These are phyloP conservation scores for Poronia punctata DNA, from an alignment of 495 filamentous ascomycete genomes.

Conservation along the genomic window DNA sequence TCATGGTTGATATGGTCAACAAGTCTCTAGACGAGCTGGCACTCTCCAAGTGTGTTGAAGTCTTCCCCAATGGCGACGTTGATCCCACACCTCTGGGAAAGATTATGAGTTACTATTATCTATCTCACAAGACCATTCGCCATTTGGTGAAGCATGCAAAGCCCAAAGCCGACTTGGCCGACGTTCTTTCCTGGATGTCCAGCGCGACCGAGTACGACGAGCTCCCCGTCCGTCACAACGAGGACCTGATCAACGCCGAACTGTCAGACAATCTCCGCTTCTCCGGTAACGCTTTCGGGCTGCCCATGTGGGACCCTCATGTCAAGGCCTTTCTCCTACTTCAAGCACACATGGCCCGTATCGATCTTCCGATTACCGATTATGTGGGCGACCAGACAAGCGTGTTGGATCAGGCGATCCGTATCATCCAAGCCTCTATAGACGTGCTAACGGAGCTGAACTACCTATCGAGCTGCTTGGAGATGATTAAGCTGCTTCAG, in stretches of 20 bases:
- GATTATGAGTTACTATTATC: constrained; percentile 99
- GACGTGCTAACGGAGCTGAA: constrained; percentile 92
- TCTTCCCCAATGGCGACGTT: constrained; percentile 82
- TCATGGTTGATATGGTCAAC: constrained; percentile 86
- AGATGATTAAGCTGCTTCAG: constrained; percentile 81
- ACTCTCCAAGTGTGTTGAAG: constrained; percentile 71
- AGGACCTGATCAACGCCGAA: constrained; percentile 95
- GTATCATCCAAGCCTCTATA: constrained; percentile 86
- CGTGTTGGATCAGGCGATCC: constrained; percentile 90
- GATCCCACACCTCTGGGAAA: constrained; percentile 86
- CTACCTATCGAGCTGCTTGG: constrained; percentile 60
- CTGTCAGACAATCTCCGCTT: constrained; percentile 72
- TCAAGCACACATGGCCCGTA: constrained; percentile 89
- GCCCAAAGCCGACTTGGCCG: constrained; percentile 68
- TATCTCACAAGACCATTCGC: constrained; percentile 92
- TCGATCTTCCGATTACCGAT: constrained; percentile 89
- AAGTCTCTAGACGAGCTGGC: constrained; percentile 73
- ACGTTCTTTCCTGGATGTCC: constrained; percentile 88
- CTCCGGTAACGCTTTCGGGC: constrained; percentile 41
- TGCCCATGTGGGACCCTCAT: constrained; percentile 98
- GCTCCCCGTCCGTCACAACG: constrained; percentile 96
- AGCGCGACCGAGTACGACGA: constrained; percentile 94
- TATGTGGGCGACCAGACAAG: constrained; percentile 86
- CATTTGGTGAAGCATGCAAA: constrained; percentile 72
- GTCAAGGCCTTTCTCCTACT: constrained; percentile 93